These are phyloP conservation scores for Lipomyces starkeyi DNA, from an alignment of 805 yeast genomes.

Conservation along the genomic window DNA sequence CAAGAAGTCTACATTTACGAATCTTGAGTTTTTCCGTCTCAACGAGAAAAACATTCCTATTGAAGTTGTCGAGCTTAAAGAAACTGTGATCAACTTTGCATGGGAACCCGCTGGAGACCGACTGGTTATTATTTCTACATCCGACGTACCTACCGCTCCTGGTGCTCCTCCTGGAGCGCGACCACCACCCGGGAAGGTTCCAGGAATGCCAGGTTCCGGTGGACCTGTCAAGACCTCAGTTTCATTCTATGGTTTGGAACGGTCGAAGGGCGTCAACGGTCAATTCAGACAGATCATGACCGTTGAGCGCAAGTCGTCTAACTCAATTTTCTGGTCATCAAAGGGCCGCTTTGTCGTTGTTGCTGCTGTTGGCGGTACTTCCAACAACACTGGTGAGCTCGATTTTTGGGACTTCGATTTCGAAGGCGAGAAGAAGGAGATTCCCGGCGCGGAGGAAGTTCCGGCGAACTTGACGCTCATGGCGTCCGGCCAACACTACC, in stretches of 20 bases:
- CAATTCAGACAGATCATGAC: conserved; percentile 67
- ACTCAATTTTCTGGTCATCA: conserved; percentile 87
- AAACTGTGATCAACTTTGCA: conserved; percentile 82
- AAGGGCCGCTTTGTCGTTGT: conserved; percentile 81
- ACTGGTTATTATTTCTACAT: conserved; percentile 76
- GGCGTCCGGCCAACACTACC: conserved; percentile 67
- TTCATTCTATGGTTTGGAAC: conserved; percentile 84
- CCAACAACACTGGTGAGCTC: conserved; percentile 61
- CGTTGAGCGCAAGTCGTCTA: conserved; percentile 66
- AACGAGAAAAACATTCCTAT: conserved; percentile 91
- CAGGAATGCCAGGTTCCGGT: conserved; percentile 39
- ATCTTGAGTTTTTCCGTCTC: conserved; percentile 87
- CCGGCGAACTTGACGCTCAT: conserved; percentile 66
- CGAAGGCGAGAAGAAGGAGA: conserved; percentile 62
- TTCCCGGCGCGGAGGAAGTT: conserved; percentile 55
- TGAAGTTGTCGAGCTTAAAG: conserved; percentile 91
- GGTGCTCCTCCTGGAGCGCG: conserved; percentile 23
- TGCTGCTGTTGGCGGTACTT: conserved; percentile 53
- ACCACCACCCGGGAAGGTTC: conserved; percentile 20
- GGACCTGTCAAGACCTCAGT: conserved; percentile 61
- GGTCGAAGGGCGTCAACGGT: conserved; percentile 55
- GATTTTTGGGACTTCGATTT: conserved; percentile 87
- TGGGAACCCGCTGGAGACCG: conserved; percentile 97
- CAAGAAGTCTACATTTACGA: conserved; percentile 87
- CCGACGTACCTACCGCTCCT: conserved; percentile 50